Conservation (phyloP, 345 rosid species). For the Cardamine occulta region DNA sequence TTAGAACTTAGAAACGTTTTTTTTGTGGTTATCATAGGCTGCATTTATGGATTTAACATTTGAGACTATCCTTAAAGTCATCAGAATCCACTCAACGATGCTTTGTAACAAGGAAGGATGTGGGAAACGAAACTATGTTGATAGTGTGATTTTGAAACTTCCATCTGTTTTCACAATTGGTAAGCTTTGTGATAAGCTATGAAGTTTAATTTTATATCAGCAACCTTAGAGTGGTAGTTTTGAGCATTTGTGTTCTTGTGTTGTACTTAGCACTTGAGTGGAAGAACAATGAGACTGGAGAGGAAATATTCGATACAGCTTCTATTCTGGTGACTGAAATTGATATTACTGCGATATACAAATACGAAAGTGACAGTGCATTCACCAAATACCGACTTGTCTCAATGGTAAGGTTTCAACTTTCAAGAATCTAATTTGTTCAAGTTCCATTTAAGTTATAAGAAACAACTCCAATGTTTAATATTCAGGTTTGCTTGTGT, state of each 20-base stretch:
- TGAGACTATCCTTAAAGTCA: constrained; percentile 16
- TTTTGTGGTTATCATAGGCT: neutral
- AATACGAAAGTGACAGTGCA: neutral
- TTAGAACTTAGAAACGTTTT: constrained; percentile 8
- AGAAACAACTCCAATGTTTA: neutral
- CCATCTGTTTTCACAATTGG: constrained; percentile 29
- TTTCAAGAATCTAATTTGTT: neutral
- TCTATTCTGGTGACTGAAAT: constrained; percentile 13
- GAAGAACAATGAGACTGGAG: constrained; percentile 32
- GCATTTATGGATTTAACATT: constrained; percentile 11
- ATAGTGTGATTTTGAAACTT: neutral
- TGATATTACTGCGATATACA: constrained; percentile 12
- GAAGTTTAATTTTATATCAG: neutral
- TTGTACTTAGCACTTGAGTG: constrained; percentile 23
- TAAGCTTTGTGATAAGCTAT: constrained; percentile 13
- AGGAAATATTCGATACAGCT: constrained; percentile 18
- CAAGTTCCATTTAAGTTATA: neutral
- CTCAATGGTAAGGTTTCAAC: constrained; percentile 26
- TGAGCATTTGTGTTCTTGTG: neutral
- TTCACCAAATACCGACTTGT: constrained; percentile 29
- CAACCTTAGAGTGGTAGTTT: neutral
- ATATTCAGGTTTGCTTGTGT: constrained; percentile 19
- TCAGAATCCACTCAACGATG: neutral
- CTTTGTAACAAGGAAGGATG: constrained; percentile 23
- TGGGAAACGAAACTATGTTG: constrained; percentile 13